Evolutionary conservation across 257 asterid genomes (phyloP).

Genomic region (Pogostemon cablin): DNA sequence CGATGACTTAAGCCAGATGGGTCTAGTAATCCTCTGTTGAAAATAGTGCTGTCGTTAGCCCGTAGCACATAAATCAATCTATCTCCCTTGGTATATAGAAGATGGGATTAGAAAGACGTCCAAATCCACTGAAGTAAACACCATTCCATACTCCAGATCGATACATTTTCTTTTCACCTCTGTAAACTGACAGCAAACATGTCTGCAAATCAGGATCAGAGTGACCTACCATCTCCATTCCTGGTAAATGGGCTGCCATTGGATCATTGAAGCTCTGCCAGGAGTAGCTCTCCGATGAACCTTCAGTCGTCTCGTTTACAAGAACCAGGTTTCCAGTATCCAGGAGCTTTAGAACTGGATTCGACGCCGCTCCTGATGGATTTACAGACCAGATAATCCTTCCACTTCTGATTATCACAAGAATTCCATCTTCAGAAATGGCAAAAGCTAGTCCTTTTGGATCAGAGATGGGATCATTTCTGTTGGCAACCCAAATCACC

Average conservation of each 20-base stretch:
- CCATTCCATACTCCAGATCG: slow-evolving; percentile 48
- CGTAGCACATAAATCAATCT: slow-evolving; percentile 14
- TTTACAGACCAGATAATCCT: slow-evolving; percentile 30
- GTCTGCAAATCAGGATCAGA: slow-evolving; percentile 18
- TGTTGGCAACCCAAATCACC: background rate
- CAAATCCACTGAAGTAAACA: slow-evolving; percentile 25
- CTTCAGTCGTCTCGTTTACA: background rate
- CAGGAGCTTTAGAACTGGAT: slow-evolving; percentile 29
- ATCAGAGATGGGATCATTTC: background rate
- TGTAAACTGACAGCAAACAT: slow-evolving; percentile 26
- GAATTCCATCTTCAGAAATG: background rate
- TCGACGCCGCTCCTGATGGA: slow-evolving; percentile 12
- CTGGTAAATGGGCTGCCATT: slow-evolving; percentile 30
- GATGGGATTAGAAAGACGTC: slow-evolving; percentile 13
- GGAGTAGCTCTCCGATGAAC: too few species aligned
- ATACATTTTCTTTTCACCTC: slow-evolving; percentile 1
- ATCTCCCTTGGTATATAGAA: slow-evolving; percentile 6
- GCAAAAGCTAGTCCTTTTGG: background rate
- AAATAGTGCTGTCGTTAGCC: slow-evolving; percentile 9
- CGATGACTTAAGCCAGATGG: slow-evolving; percentile 4
- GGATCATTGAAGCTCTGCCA: slow-evolving; percentile 44
- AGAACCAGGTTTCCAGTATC: slow-evolving; percentile 36
- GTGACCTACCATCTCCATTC: slow-evolving; percentile 28
- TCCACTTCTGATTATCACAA: background rate
- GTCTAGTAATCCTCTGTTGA: slow-evolving; percentile 22